Conservation (phyloP, 2,329 filamentous ascomycete species). For the Penicillium sclerotigenum region DNA sequence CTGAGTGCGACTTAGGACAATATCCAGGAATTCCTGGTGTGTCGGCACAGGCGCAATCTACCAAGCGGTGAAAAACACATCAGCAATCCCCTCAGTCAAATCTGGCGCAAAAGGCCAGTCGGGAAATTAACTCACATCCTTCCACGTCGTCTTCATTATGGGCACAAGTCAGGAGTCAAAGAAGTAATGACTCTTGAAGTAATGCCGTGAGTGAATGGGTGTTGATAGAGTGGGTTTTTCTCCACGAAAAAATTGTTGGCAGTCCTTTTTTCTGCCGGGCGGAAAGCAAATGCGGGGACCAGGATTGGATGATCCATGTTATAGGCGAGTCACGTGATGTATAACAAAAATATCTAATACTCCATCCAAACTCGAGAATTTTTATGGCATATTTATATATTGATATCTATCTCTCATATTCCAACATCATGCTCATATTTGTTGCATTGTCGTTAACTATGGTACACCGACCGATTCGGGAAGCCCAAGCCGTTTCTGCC, state of each 20-base stretch:
- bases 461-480: slow-evolving; percentile 20
- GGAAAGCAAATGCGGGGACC: slow-evolving; percentile 19
- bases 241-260: slow-evolving; percentile 29
- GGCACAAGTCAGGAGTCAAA: slow-evolving; percentile 29
- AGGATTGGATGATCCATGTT: slow-evolving; percentile 17
- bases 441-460: slow-evolving; percentile 22
- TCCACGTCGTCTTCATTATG: slow-evolving; percentile 60
- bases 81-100: slow-evolving; percentile 20
- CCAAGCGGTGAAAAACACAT: slow-evolving; percentile 40
- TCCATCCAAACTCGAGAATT: background rate
- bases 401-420: background rate
- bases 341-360: background rate
- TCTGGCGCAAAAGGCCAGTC: background rate
- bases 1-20: slow-evolving; percentile 91
- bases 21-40: slow-evolving; percentile 94
- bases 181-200: slow-evolving; percentile 26
- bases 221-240: slow-evolving; percentile 23
- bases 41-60: slow-evolving; percentile 81
- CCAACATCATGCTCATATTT: slow-evolving; percentile 14
- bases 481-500: slow-evolving; percentile 14
- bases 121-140: slow-evolving; percentile 45
- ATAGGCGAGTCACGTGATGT: slow-evolving; percentile 18
- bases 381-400: background rate
- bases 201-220: slow-evolving; percentile 20
- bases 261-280: slow-evolving; percentile 27